Percentiles rank a stretch among this genome's conserved stretches.
These are phyloP conservation scores for Saccharomyces cerevisiae DNA, from an alignment of 805 yeast species.

Conservation along the genomic window DNA sequence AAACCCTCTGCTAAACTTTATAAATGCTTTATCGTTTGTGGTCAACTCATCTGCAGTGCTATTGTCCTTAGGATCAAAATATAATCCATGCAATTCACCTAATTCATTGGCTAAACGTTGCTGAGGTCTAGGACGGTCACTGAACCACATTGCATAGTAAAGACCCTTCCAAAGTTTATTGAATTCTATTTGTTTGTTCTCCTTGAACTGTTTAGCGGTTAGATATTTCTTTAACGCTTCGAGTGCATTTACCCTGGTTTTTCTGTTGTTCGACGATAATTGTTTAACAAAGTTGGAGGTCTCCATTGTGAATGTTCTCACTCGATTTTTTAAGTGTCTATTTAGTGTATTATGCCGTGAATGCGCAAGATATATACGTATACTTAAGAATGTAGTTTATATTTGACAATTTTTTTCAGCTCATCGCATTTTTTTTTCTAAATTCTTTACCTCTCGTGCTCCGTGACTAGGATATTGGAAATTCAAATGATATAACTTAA, in stretches of 20 bases:
- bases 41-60: constrained; percentile 8
- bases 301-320: constrained; percentile 21
- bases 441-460: not conserved
- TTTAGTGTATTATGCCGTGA: not conserved
- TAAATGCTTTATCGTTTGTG: constrained; percentile 31
- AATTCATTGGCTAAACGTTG: constrained; percentile 70
- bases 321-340: not conserved
- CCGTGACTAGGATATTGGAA: not conserved
- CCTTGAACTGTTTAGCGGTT: constrained; percentile 36
- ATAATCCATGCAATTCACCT: constrained; percentile 38
- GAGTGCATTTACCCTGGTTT: constrained; percentile 66
- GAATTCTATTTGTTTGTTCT: constrained; percentile 42
- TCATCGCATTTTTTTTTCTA: constrained; percentile 1
- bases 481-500: constrained; percentile 2
- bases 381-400: not conserved
- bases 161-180: constrained; percentile 95
- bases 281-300: constrained; percentile 59
- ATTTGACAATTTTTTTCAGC: not conserved
- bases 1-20: constrained; percentile 59
- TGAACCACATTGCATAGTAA: constrained; percentile 91
- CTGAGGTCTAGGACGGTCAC: constrained; percentile 89
- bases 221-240: constrained; percentile 55
- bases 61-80: constrained; percentile 26
- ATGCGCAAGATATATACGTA: not conserved
- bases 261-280: constrained; percentile 71